Percentiles rank a stretch among this genome's conserved stretches.
phyloP scores from a whole-genome alignment of 1,284 basidiomycete genomes.

The Gymnopus androsaceus region DNA sequence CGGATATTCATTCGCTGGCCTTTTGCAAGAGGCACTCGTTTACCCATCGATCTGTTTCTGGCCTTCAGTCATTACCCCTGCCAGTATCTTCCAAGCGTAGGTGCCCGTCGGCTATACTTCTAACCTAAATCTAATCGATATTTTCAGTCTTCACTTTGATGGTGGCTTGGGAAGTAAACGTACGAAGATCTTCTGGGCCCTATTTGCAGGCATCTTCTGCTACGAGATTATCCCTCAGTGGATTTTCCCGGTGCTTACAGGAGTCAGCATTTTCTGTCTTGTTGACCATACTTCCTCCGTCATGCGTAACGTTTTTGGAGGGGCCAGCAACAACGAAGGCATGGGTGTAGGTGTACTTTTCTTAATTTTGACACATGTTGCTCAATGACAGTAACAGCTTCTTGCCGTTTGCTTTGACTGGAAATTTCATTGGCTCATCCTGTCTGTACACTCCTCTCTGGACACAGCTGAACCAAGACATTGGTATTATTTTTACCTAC shows the following conservation, averaged over 20 bases:
- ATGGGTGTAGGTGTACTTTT: conserved; percentile 15
- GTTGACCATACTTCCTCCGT: background rate
- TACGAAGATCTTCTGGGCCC: conserved; percentile 19
- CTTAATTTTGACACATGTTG: background rate
- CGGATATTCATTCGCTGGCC: conserved; percentile 29
- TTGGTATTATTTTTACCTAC: conserved; percentile 15
- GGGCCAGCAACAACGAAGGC: conserved; percentile 21
- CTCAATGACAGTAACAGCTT: background rate
- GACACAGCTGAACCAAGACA: conserved; percentile 17
- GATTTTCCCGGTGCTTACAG: conserved; percentile 21
- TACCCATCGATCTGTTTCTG: conserved; percentile 21
- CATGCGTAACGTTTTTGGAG: conserved; percentile 7
- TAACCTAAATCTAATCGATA: background rate
- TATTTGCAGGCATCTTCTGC: conserved; percentile 18
- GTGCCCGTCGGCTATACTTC: background rate
- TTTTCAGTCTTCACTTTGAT: conserved; percentile 14
- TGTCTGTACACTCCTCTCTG: conserved; percentile 11
- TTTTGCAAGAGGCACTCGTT: conserved; percentile 18
- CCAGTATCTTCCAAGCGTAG: conserved; percentile 10
- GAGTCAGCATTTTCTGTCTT: conserved; percentile 18
- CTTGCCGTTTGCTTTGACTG: conserved; percentile 15
- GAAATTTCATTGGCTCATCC: conserved; percentile 15
- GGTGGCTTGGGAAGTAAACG: conserved; percentile 18
- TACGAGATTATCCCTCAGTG: conserved; percentile 23
- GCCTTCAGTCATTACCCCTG: conserved; percentile 17